Percentiles rank a stretch among this genome's conserved stretches.
Conservation (phyloP, 1,284 basidiomycete genomes). For the Moesziomyces globuligerus region DNA sequence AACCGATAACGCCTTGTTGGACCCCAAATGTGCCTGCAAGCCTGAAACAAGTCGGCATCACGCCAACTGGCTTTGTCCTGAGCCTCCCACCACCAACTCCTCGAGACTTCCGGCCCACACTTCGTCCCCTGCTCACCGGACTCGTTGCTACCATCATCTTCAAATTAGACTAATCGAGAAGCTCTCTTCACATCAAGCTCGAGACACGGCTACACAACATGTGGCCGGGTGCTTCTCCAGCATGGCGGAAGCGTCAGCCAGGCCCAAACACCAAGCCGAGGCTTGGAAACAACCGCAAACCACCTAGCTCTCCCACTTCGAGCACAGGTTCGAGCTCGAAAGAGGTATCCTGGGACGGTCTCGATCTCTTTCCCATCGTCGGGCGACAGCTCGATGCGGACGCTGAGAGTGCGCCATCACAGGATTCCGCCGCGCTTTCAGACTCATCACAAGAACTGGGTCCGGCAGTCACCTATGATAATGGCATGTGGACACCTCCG, state of each 20-base stretch:
- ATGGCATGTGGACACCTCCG: conserved; percentile 41
- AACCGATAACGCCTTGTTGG: no score
- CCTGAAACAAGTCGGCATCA: no score
- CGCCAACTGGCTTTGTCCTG: no score
- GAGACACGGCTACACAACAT: neutral
- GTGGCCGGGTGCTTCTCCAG: conserved; percentile 27
- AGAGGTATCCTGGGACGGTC: neutral
- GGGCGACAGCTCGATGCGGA: conserved; percentile 15
- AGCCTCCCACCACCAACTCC: no score
- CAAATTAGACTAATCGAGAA: neutral
- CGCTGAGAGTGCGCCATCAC: neutral
- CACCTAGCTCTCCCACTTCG: neutral
- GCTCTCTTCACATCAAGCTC: neutral
- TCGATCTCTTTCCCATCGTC: conserved; percentile 3
- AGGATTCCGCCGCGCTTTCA: neutral
- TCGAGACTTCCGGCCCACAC: no score
- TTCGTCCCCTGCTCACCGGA: no score
- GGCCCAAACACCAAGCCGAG: conserved; percentile 15
- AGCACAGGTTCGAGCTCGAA: neutral
- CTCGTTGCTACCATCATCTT: no score
- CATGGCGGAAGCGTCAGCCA: conserved; percentile 27
- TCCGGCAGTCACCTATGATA: conserved; percentile 16
- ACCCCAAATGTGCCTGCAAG: no score
- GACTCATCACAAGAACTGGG: no score
- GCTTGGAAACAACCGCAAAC: conserved; percentile 16